A percentile compares a stretch with the other conserved stretches of the same genome.
Evolutionary conservation across 2,329 filamentous ascomycete species (phyloP).

Genomic region (Epichloe elymi): DNA sequence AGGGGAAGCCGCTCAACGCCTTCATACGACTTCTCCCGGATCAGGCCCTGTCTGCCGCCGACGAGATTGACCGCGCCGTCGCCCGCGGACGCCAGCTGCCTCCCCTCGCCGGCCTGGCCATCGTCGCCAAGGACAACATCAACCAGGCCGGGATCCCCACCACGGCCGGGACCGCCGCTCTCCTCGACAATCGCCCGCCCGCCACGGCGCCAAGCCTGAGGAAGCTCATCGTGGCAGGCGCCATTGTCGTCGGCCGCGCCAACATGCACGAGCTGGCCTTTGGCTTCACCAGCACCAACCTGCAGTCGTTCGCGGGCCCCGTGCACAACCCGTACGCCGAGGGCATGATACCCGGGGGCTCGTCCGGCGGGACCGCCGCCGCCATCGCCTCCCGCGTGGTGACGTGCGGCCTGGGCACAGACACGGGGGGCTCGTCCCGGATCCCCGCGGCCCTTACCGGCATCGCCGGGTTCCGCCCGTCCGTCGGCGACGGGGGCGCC

Average conservation of each 20-base stretch:
- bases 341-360: constrained; percentile 11
- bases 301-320: constrained; percentile 7
- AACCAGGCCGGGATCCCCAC: constrained; percentile 7
- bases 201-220: constrained; percentile 9
- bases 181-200: constrained; percentile 2
- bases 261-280: constrained; percentile 31
- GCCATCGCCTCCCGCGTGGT: constrained; percentile 10
- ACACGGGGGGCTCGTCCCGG: constrained; percentile 11
- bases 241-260: constrained; percentile 31
- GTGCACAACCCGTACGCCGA: constrained; percentile 9
- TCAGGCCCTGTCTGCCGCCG: background rate
- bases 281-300: constrained; percentile 10
- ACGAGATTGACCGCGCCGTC: constrained; percentile 2
- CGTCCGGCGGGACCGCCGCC: constrained; percentile 10
- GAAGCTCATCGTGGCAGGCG: constrained; percentile 13
- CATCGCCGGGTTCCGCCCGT: constrained; percentile 9
- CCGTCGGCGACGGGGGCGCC: constrained; percentile 8
- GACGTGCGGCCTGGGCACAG: constrained; percentile 10
- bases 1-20: constrained; percentile 1
- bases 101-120: constrained; percentile 11
- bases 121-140: constrained; percentile 12
- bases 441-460: constrained; percentile 11
- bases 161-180: constrained; percentile 8
- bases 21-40: constrained; percentile 2
- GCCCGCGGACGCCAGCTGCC: constrained; percentile 6